Evolutionary conservation across 495 filamentous ascomycete genomes (phyloP).

Genomic region (Annulohypoxylon maeteangense): DNA sequence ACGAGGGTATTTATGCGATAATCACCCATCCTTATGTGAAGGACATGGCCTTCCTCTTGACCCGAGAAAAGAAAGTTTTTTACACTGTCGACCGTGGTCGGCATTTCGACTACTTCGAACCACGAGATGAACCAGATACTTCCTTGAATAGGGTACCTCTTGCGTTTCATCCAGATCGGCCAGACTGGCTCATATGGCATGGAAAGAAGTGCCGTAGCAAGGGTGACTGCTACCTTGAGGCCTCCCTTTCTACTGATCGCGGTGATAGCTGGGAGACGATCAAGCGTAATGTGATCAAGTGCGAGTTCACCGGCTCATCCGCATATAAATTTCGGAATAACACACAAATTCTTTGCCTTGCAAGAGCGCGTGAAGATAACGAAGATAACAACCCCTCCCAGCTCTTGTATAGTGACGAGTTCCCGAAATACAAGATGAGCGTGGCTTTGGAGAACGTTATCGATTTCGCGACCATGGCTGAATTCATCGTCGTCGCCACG

Average conservation of each 20-base stretch:
- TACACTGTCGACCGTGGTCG: constrained; percentile 81
- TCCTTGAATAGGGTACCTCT: constrained; percentile 51
- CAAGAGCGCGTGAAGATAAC: constrained; percentile 72
- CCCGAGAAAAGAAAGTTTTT: constrained; percentile 70
- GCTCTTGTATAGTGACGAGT: constrained; percentile 78
- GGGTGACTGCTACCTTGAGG: constrained; percentile 73
- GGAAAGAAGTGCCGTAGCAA: constrained; percentile 69
- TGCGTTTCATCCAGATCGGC: constrained; percentile 81
- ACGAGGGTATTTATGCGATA: constrained; percentile 72
- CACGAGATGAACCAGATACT: constrained; percentile 56
- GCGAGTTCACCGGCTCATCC: constrained; percentile 78
- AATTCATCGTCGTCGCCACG: constrained; percentile 91
- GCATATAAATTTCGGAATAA: constrained; percentile 68
- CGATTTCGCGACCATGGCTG: constrained; percentile 90
- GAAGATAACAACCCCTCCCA: constrained; percentile 69
- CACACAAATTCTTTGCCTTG: constrained; percentile 83
- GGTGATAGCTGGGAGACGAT: constrained; percentile 79
- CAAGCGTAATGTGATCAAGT: constrained; percentile 74
- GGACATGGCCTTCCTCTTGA: constrained; percentile 87
- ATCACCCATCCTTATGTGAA: constrained; percentile 80
- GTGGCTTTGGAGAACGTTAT: constrained; percentile 74
- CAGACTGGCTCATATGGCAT: constrained; percentile 91
- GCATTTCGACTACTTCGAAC: constrained; percentile 73
- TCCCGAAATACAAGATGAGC: constrained; percentile 69
- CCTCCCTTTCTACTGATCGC: constrained; percentile 76